Conservation (phyloP, 1,284 basidiomycete genomes). For the Phlebopus sp. region DNA sequence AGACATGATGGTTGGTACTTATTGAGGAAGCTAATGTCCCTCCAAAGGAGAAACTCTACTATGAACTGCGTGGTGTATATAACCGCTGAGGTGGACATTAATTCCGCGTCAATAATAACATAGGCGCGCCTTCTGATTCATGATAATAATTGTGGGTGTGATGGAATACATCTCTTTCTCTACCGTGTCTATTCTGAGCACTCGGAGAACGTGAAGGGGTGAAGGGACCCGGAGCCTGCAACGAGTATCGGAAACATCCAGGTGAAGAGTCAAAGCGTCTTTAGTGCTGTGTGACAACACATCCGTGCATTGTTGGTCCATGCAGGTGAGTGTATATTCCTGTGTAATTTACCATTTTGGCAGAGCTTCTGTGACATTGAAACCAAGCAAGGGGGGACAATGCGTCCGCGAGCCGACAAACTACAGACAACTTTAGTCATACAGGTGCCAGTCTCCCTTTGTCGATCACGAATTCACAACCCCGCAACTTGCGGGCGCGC, state of each 20-base stretch:
- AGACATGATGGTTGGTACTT: not conserved
- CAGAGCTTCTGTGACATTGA: conserved; percentile 1
- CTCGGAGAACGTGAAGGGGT: conserved; percentile 1
- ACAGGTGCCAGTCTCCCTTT: not conserved
- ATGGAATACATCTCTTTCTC: conserved; percentile 3
- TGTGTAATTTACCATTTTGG: not conserved
- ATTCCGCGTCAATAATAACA: not conserved
- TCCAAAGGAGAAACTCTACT: conserved; percentile 29
- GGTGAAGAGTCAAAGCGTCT: conserved; percentile 6
- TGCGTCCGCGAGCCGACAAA: not conserved
- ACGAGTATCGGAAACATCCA: conserved; percentile 4
- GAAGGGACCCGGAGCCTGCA: conserved; percentile 1
- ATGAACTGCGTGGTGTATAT: conserved; percentile 7
- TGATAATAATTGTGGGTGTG: not conserved
- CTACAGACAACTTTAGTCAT: not conserved
- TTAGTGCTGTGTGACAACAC: conserved; percentile 4
- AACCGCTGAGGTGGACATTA: not conserved
- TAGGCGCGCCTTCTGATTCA: not conserved
- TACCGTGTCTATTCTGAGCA: not conserved
- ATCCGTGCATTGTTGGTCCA: conserved; percentile 7
- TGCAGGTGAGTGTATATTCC: conserved; percentile 4
- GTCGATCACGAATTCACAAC: conserved; percentile 1
- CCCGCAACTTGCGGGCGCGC: not conserved
- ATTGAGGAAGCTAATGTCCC: conserved; percentile 11
- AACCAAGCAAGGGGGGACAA: not conserved